These are phyloP conservation scores for Terana coerulea DNA, from an alignment of 768 basidiomycete genomes.

Conservation along the genomic window DNA sequence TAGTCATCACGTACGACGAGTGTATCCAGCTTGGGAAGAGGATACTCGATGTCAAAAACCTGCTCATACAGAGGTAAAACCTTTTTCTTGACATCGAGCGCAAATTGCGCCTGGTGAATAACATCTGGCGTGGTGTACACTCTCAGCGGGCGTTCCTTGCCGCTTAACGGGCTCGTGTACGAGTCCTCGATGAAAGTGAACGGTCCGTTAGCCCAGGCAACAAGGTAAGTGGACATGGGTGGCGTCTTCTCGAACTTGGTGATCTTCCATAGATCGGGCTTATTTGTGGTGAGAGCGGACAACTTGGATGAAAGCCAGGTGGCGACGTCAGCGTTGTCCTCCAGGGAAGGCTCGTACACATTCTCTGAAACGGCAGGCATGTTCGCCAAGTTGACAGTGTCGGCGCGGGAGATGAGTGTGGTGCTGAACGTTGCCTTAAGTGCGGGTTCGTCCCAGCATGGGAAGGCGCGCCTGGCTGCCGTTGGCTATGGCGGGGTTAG, in stretches of 20 bases:
- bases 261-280: constrained; percentile 65
- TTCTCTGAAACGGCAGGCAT: constrained; percentile 78
- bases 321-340: constrained; percentile 12
- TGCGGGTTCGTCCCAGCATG: constrained; percentile 91
- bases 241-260: constrained; percentile 84
- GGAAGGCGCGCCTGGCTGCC: constrained; percentile 77
- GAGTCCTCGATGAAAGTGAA: constrained; percentile 73
- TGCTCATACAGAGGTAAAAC: constrained; percentile 88
- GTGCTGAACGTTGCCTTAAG: constrained; percentile 82
- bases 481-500: constrained; percentile 53
- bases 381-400: constrained; percentile 80
- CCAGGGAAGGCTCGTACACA: constrained; percentile 32
- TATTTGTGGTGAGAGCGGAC: constrained; percentile 37
- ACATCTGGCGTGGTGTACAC: constrained; percentile 83
- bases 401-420: constrained; percentile 71
- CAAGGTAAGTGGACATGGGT: constrained; percentile 84
- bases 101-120: constrained; percentile 81
- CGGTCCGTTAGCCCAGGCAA: constrained; percentile 80
- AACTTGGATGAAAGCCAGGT: constrained; percentile 30
- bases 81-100: constrained; percentile 79
- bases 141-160: constrained; percentile 75
- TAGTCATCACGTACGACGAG: constrained; percentile 65
- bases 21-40: constrained; percentile 92
- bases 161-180: constrained; percentile 77
- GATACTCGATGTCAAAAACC: constrained; percentile 89